phyloP scores from a whole-genome alignment of 768 basidiomycete species.

The Panellus pusillus region DNA sequence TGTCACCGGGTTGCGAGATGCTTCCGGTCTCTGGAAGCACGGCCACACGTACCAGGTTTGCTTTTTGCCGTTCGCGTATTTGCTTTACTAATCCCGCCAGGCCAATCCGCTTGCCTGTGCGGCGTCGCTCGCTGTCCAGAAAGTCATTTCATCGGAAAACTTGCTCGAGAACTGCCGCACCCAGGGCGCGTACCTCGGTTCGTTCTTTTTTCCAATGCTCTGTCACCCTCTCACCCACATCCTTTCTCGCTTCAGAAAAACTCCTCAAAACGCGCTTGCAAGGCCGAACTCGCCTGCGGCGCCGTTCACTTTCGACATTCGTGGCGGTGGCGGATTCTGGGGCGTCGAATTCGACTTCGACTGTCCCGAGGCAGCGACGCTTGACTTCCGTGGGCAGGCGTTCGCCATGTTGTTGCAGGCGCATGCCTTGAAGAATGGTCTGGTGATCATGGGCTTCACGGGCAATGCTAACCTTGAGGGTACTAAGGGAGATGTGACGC shows the following conservation, averaged over 20 bases:
- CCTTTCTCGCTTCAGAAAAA: constrained; percentile 29
- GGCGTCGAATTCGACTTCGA: constrained; percentile 79
- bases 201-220: neutral
- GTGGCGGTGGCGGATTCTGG: constrained; percentile 86
- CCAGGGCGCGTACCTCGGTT: constrained; percentile 62
- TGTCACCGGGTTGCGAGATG: constrained; percentile 63
- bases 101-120: constrained; percentile 76
- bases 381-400: constrained; percentile 50
- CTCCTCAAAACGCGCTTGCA: constrained; percentile 57
- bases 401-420: constrained; percentile 76
- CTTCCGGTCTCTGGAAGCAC: constrained; percentile 78
- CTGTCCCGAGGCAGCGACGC: constrained; percentile 35
- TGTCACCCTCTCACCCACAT: neutral
- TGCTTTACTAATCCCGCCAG: constrained; percentile 30
- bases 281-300: constrained; percentile 55
- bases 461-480: constrained; percentile 73
- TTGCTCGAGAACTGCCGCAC: constrained; percentile 63
- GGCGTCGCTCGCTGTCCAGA: constrained; percentile 79
- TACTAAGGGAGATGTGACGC: constrained; percentile 65
- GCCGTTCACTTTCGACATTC: constrained; percentile 74
- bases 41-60: constrained; percentile 82
- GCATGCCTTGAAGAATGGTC: constrained; percentile 61
- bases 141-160: constrained; percentile 66
- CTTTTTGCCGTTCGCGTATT: neutral
- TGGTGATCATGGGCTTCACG: constrained; percentile 73